These are phyloP conservation scores for Xylariaceae sp. DNA, from an alignment of 2,329 filamentous ascomycete species.

Conservation along the genomic window DNA sequence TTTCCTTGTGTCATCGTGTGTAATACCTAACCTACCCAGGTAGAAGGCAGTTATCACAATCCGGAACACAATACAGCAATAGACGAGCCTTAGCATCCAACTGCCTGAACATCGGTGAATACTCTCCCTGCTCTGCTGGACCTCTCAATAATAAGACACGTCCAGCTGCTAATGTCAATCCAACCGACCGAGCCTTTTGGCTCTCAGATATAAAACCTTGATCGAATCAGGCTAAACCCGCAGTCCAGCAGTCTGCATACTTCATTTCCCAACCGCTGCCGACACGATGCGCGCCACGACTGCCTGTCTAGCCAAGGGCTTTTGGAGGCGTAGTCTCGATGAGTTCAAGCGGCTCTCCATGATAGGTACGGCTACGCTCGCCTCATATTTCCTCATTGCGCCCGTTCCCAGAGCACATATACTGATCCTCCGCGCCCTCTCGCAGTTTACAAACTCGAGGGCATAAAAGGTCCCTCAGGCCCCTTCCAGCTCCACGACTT, in stretches of 20 bases:
- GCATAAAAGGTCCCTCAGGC: conserved; percentile 59
- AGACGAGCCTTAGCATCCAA: not conserved
- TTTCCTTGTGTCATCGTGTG: too few species aligned
- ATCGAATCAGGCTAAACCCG: conserved; percentile 1
- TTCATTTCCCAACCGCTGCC: not conserved
- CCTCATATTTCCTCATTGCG: not conserved
- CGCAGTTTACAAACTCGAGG: conserved; percentile 65
- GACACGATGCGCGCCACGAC: conserved; percentile 47
- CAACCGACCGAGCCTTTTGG: conserved; percentile 33
- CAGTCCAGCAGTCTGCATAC: not conserved
- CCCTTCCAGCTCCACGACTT: conserved; percentile 65
- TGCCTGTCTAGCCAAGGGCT: conserved; percentile 46
- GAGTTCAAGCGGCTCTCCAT: conserved; percentile 55
- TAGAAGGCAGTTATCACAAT: too few species aligned
- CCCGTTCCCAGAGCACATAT: conserved; percentile 9
- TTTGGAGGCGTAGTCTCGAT: conserved; percentile 55
- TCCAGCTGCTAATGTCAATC: conserved; percentile 29
- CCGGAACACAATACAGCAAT: too few species aligned
- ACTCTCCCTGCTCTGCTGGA: conserved; percentile 5
- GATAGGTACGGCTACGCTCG: conserved; percentile 44
- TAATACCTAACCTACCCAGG: too few species aligned
- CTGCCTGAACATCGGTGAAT: not conserved
- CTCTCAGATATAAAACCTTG: conserved; percentile 24
- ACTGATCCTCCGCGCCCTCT: conserved; percentile 13
- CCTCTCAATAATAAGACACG: conserved; percentile 2